Evolutionary conservation across 2,329 filamentous ascomycete species (phyloP), one percentile per base, ranked within the genome.

Genomic region (Calonectria pauciramosa): DNA sequence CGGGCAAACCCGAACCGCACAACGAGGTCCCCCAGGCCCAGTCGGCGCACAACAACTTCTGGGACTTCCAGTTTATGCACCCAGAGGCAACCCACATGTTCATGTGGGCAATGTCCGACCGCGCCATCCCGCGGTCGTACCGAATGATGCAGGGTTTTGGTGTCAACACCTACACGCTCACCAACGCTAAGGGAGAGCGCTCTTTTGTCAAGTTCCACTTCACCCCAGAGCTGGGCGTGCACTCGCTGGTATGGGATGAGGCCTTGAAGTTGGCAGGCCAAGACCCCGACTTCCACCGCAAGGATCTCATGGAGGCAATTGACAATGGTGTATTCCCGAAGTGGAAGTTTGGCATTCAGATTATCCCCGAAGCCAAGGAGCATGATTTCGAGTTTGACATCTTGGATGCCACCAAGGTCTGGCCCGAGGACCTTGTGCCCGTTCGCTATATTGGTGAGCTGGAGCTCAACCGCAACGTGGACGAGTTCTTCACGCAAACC

Each of bases 81-180:
- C 87, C 91, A 0, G 94, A 96, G 82, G 90, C 93, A 0, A 95
- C 93, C 0, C 94, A 96, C 83, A 95, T 95, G 93, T 94, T 91
- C 78, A 91, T 94, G 88, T 96, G 94, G 94, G 87, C 92, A 36
- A 94, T 95, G 92, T 94, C 91, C 11, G 94, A 96, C 82, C 90
- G 94, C 34, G 88, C 89, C 0, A 95, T 95, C 71, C 94, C 94
- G 1, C 90, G 93, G 3, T 95, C 93, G 0, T 96, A 89, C 85
- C 92, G 94, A 30, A 96, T 96, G 94, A 96, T 96, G 93, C 94
- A 96, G 78, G 94, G 94, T 0, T 96, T 96, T 72, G 94, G 94
- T 69, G 94, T 96, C 78, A 96, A 96, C 84, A 96, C 95, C 0
- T 96, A 89, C 80, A 94, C 91, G 0, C 88, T 96, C 2, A 87